Percentiles rank a stretch among this genome's conserved stretches.
These are phyloP conservation scores for Cladosporium cucumerinum DNA, from an alignment of 2,329 filamentous ascomycete species.

Conservation along the genomic window DNA sequence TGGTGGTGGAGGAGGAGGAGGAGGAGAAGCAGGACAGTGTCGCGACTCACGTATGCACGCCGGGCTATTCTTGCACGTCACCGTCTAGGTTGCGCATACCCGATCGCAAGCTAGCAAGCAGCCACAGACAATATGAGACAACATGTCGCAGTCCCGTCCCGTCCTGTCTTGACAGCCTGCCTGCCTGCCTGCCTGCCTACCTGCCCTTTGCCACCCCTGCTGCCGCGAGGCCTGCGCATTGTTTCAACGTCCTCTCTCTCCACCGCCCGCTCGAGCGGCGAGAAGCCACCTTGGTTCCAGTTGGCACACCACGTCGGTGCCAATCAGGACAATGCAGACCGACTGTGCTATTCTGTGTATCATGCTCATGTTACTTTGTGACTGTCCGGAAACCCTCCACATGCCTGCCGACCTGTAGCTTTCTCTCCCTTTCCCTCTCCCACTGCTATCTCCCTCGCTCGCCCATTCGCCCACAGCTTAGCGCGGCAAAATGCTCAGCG, in stretches of 20 bases:
- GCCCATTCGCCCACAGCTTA: conserved; percentile 1
- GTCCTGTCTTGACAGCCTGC: conserved; percentile 10
- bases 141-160: conserved; percentile 4
- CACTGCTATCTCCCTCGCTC: background rate
- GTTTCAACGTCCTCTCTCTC: background rate
- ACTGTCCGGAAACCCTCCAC: background rate
- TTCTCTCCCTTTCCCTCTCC: background rate
- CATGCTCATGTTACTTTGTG: background rate
- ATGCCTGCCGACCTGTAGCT: background rate
- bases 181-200: background rate
- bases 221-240: conserved; percentile 7
- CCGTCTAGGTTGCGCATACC: conserved; percentile 8
- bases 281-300: conserved; percentile 5
- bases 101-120: conserved; percentile 14
- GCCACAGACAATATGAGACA: conserved; percentile 10
- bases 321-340: conserved; percentile 16
- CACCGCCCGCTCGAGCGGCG: conserved; percentile 9
- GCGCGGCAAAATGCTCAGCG: conserved; percentile 7
- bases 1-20: background rate
- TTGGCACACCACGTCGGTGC: background rate
- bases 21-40: background rate
- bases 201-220: conserved; percentile 10
- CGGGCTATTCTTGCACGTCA: conserved; percentile 11
- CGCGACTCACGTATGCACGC: conserved; percentile 1
- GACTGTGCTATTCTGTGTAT: background rate